A percentile compares a stretch with the other conserved stretches of the same genome.
Conservation (phyloP, 2,329 filamentous ascomycete species). For the Fusarium anthophilum region DNA sequence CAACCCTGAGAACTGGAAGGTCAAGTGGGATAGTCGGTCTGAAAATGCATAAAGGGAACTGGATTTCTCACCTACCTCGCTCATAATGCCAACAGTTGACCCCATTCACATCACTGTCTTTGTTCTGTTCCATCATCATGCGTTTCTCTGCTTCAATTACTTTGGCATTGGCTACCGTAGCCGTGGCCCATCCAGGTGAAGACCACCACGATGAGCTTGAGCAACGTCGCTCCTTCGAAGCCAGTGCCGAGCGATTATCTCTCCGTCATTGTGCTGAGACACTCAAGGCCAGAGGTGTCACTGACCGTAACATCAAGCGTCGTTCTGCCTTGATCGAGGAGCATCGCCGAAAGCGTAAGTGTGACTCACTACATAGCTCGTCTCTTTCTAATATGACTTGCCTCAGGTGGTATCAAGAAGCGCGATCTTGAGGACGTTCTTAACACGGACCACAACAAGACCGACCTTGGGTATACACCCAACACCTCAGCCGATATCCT, state of each 20-base stretch:
- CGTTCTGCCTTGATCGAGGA: slow-evolving; percentile 53
- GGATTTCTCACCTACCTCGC: too few relatives aligned
- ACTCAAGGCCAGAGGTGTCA: slow-evolving; percentile 57
- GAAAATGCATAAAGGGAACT: background rate
- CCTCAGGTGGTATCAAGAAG: slow-evolving; percentile 29
- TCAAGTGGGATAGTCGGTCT: background rate
- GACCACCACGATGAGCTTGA: slow-evolving; percentile 6
- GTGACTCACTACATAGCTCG: fast-evolving
- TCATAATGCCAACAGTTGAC: too few relatives aligned
- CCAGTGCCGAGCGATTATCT: slow-evolving; percentile 35
- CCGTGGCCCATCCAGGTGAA: background rate
- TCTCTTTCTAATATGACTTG: background rate
- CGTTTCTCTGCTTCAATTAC: background rate
- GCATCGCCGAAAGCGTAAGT: slow-evolving; percentile 51
- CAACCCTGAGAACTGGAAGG: background rate
- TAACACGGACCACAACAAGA: slow-evolving; percentile 50
- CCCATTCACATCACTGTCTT: background rate
- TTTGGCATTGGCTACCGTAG: background rate
- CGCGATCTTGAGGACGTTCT: slow-evolving; percentile 49
- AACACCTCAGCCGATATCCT: slow-evolving; percentile 45
- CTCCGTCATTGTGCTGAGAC: slow-evolving; percentile 57
- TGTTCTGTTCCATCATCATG: background rate
- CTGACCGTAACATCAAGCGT: slow-evolving; percentile 54
- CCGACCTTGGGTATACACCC: slow-evolving; percentile 45
- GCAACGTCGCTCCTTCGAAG: background rate